Base-by-base conservation (phyloP, 164 flowering plant genomes). In the Dillenia suffruticosa region DNA sequence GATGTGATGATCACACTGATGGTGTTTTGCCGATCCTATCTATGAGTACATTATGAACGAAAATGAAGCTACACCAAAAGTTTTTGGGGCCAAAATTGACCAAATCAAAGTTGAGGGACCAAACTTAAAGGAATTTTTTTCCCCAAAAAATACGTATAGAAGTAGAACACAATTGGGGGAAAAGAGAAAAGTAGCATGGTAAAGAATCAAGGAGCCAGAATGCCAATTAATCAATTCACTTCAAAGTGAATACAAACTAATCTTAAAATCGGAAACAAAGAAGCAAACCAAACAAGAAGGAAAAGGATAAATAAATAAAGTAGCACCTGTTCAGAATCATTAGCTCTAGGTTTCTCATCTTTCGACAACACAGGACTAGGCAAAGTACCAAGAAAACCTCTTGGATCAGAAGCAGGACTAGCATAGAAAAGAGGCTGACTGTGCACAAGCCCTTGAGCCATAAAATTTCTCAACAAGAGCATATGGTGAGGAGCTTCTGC, bases 401-500 rank as follows among this genome's bases (percentile, higher is more conserved):
- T 81, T 0, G 97, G 97, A 63, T 88, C 92, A 57, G 56, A 82
- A 2, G 84, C 68, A 2, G 97, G 92, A 66, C 93, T 84, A 2
- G 92, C 92, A 72, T 87, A 95, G 11, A 92, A 77, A 76, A 95
- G 89, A 9, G 90, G 89, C 63, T 95, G 96, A 44, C 77, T 74
- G 65, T 86, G 96, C 67, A 91, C 76, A 51, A 94, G 72, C 54
- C 97, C 97, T 72, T 89, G 99, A 57, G 97, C 83, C 99, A 94
- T 91, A 64, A 89, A 94, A 82, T 84, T 88, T 72, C 99, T 83
- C 67, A 94, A 62, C 68, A 94, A 78, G 44, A 91, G 84, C 83
- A 94, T 78, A 77, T 92, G 99, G 74, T 89, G 99, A 51, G 99
- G 99, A 0, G 96, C 93, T 74, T 94, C 97, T 43, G 90, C 67